phyloP scores from a whole-genome alignment of 257 asterid genomes.

The Misopates orontium region DNA sequence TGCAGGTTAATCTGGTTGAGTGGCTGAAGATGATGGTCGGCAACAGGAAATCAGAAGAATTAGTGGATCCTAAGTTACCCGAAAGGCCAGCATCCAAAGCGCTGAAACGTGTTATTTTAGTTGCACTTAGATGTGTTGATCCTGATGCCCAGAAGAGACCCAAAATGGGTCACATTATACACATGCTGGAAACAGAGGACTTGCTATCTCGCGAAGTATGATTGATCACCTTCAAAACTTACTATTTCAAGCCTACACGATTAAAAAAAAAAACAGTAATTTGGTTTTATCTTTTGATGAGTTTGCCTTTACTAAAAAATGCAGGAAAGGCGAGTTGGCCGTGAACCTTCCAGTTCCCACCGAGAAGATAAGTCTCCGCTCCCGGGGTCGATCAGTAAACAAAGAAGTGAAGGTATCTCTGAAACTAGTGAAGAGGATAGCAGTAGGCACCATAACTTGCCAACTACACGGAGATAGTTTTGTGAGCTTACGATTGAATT shows the following conservation, averaged over 20 bases:
- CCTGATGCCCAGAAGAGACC: conserved; percentile 97
- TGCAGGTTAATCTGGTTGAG: conserved; percentile 82
- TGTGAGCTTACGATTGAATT: conserved; percentile 20
- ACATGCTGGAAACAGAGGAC: conserved; percentile 94
- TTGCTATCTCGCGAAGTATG: conserved; percentile 65
- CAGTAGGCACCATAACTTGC: conserved; percentile 43
- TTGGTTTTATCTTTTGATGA: neutral
- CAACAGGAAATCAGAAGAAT: conserved; percentile 84
- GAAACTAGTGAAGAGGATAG: conserved; percentile 48
- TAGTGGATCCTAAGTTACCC: conserved; percentile 82
- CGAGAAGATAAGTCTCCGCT: conserved; percentile 40
- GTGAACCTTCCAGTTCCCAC: conserved; percentile 46
- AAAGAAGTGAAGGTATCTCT: conserved; percentile 41
- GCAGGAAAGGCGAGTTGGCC: conserved; percentile 60
- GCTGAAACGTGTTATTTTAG: conserved; percentile 79
- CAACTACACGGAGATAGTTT: conserved; percentile 44
- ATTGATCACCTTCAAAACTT: neutral
- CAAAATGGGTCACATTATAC: conserved; percentile 87
- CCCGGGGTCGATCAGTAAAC: conserved; percentile 40
- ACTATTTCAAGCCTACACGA: conserved; percentile 10
- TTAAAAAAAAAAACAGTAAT: neutral
- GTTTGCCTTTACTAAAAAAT: conserved; percentile 22
- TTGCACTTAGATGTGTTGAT: conserved; percentile 93
- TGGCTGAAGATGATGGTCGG: conserved; percentile 95
- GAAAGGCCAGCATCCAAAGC: conserved; percentile 76